These are phyloP conservation scores for Solanum piurae DNA, from an alignment of 257 asterid species.

Conservation along the genomic window DNA sequence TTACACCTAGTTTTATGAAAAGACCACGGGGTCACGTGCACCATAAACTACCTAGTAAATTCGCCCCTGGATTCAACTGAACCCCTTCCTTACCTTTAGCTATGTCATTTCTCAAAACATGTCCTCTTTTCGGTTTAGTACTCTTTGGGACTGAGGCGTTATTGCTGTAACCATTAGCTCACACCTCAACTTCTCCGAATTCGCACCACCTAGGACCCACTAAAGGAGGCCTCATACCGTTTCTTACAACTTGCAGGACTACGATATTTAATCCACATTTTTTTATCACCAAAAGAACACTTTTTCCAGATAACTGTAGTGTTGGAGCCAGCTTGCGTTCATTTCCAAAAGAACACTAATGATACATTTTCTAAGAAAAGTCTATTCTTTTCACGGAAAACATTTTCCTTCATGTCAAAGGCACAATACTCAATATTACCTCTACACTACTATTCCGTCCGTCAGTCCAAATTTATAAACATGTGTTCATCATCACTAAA, in stretches of 20 bases:
- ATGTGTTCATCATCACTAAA: neutral
- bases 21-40: neutral
- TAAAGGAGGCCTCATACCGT: neutral
- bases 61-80: neutral
- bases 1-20: neutral
- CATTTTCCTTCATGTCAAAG: neutral
- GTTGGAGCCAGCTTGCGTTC: fast-evolving
- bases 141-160: neutral
- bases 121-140: neutral
- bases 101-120: neutral
- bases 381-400: neutral
- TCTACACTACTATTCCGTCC: neutral
- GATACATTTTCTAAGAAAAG: neutral
- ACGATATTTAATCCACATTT: neutral
- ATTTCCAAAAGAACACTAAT: neutral
- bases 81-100: neutral
- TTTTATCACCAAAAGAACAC: neutral
- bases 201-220: neutral
- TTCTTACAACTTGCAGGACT: neutral
- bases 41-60: neutral
- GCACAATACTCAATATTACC: neutral
- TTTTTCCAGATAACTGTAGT: neutral
- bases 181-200: neutral
- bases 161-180: neutral
- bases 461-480: neutral